Evolutionary conservation across 768 basidiomycete genomes (phyloP).

Genomic region (Kwoniella sp.): DNA sequence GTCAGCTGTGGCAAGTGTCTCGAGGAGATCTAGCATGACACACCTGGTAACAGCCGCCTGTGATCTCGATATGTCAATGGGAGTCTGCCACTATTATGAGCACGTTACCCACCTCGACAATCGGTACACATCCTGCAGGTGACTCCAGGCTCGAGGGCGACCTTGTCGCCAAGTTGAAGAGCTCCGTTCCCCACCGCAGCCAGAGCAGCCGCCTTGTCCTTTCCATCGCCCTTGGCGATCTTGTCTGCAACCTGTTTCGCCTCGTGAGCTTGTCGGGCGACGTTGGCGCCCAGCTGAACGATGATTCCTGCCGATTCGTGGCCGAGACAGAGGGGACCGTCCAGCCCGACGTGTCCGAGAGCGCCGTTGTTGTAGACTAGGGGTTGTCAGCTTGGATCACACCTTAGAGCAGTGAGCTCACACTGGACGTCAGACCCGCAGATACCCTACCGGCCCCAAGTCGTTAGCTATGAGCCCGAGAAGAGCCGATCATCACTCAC

Average conservation of each 20-base stretch:
- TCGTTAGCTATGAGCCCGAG: conserved; percentile 1
- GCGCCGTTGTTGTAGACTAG: conserved; percentile 76
- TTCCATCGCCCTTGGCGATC: neutral
- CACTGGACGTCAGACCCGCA: conserved; percentile 68
- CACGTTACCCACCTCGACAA: conserved; percentile 64
- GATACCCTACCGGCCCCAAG: conserved; percentile 56
- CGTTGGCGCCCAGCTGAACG: conserved; percentile 50
- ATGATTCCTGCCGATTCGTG: conserved; percentile 87
- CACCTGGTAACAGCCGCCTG: conserved; percentile 61
- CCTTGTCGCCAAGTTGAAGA: conserved; percentile 75
- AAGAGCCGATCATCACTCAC: conserved; percentile 51
- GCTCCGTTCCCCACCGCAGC: conserved; percentile 40
- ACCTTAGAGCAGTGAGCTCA: conserved; percentile 50
- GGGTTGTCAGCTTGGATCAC: neutral
- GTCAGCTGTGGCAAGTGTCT: neutral
- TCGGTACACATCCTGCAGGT: conserved; percentile 77
- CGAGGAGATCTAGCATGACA: conserved; percentile 21
- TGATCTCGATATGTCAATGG: too few relatives aligned
- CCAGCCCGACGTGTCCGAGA: conserved; percentile 52
- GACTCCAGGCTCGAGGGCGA: conserved; percentile 86
- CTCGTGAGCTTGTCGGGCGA: conserved; percentile 27
- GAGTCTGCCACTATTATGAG: neutral
- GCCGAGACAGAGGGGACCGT: conserved; percentile 68
- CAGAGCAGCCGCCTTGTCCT: conserved; percentile 53
- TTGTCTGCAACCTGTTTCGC: conserved; percentile 13